Base-by-base conservation (phyloP, 805 yeast species). In the Torulaspora franciscae region DNA sequence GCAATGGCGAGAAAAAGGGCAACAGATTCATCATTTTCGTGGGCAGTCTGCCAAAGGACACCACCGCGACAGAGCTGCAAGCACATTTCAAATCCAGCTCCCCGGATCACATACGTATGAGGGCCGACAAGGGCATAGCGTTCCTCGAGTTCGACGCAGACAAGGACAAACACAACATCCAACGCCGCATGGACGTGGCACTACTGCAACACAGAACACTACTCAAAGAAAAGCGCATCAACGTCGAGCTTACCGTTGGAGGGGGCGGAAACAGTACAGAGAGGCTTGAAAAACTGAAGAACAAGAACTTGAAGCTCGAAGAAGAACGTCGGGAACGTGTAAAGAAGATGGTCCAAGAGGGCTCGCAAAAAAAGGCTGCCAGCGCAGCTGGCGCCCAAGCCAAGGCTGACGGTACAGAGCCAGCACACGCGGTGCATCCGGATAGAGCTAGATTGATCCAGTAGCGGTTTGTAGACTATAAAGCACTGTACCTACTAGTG, bases 211-310 rank as follows among this genome's bases (percentile, higher is more conserved):
- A 93, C 65, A 95, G 87, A 65, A 74, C 91, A 3, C 57, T 70
- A 7, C 62, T 91, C 51, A 74, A 78, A 46, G 74, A 76, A 35
- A 75, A 96, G 54, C 87, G 82, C 63, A 90, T 93, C 59, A 93
- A 93, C 60, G 97, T 93, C 28, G 99, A 93, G 64, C 74, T 93
- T 56, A 93, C 98, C 2, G 99, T 88, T 40, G 99, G 99, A 45
- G 99, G 99, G 33, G 99, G 99, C 38, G 97, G 97, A 45, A 91
- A 91, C 63, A 81, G 95, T 7, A 69, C 75, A 47, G 73, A 70
- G 33, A 70, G 95, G 58, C 56, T 78, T 37, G 74, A 77, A 44
- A 93, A 93, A 66, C 74, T 93, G 55, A 78, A 79, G 58, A 77
- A 75, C 39, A 91, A 91, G 72, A 91, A 91, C 63, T 83, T 77